These are phyloP conservation scores for Phyllosticta ampelicida DNA, from an alignment of 2,329 filamentous ascomycete species.

Conservation along the genomic window DNA sequence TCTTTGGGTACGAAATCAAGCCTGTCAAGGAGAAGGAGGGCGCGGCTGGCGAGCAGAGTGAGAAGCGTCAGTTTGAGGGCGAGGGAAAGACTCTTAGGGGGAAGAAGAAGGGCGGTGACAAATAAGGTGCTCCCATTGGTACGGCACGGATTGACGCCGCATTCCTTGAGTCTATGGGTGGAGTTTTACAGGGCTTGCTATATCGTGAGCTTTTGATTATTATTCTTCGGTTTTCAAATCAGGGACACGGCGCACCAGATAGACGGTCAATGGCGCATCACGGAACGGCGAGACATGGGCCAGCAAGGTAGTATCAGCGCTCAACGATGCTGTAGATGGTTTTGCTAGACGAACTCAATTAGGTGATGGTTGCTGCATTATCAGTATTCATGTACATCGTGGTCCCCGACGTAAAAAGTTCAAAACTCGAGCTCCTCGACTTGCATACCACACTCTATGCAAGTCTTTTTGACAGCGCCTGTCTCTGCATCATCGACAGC, in stretches of 20 bases:
- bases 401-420: not conserved
- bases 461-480: constrained; percentile 70
- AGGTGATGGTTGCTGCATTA: too few relatives aligned
- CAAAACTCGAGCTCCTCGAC: constrained; percentile 55
- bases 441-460: constrained; percentile 56
- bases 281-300: not conserved
- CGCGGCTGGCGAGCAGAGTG: constrained; percentile 41
- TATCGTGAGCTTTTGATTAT: not conserved
- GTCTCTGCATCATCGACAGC: constrained; percentile 48
- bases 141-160: not conserved
- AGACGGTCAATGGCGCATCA: not conserved
- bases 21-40: constrained; percentile 72
- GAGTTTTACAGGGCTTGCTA: too few relatives aligned
- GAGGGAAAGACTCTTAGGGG: constrained; percentile 65
- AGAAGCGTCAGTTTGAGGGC: constrained; percentile 64
- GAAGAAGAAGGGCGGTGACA: constrained; percentile 54
- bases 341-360: too few relatives aligned
- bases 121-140: constrained; percentile 14
- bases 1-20: constrained; percentile 91
- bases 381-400: too few relatives aligned
- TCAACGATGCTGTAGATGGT: not conserved
- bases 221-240: not conserved
- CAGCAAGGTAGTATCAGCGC: not conserved
- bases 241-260: not conserved
- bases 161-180: not conserved